Evolutionary conservation across 768 basidiomycete species (phyloP).

Genomic region (Gymnopilus junonius): DNA sequence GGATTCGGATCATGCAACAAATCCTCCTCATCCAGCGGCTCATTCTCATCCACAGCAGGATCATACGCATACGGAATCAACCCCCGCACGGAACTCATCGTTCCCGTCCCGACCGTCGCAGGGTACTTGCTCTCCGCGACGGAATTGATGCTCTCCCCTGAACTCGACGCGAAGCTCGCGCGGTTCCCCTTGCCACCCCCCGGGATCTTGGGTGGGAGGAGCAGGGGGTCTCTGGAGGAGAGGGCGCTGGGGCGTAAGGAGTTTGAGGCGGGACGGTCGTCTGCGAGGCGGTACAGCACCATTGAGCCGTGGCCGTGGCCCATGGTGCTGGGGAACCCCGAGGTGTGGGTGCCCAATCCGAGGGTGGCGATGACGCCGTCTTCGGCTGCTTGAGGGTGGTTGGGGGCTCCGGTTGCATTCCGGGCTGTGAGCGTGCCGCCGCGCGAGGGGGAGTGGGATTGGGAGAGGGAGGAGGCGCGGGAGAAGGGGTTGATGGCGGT

Average conservation of each 20-base stretch:
- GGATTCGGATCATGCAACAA: slow-evolving; percentile 65
- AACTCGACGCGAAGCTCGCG: slow-evolving; percentile 36
- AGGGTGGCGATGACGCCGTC: slow-evolving; percentile 15
- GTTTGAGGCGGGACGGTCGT: slow-evolving; percentile 29
- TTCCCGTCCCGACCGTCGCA: slow-evolving; percentile 2
- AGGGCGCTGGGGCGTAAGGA: background rate
- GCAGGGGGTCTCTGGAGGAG: slow-evolving; percentile 27
- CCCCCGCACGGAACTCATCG: slow-evolving; percentile 30
- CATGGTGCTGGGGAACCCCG: slow-evolving; percentile 12
- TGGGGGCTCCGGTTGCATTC: background rate
- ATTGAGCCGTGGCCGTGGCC: slow-evolving; percentile 36
- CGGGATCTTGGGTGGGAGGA: slow-evolving; percentile 37
- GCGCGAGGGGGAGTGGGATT: background rate
- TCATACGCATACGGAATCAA: slow-evolving; percentile 77
- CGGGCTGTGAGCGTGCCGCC: background rate
- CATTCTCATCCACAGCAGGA: slow-evolving; percentile 57
- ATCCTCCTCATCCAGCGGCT: slow-evolving; percentile 76
- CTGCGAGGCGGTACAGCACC: slow-evolving; percentile 68
- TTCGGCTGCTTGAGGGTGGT: background rate
- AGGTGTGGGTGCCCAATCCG: slow-evolving; percentile 12
- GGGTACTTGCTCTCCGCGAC: slow-evolving; percentile 76
- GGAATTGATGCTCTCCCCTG: slow-evolving; percentile 49
- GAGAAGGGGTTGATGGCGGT: background rate
- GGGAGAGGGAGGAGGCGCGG: background rate
- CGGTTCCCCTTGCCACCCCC: slow-evolving; percentile 22